These are phyloP conservation scores for Gracilariopsis chorda DNA, from an alignment of 23 red algal genomes.

Conservation along the genomic window DNA sequence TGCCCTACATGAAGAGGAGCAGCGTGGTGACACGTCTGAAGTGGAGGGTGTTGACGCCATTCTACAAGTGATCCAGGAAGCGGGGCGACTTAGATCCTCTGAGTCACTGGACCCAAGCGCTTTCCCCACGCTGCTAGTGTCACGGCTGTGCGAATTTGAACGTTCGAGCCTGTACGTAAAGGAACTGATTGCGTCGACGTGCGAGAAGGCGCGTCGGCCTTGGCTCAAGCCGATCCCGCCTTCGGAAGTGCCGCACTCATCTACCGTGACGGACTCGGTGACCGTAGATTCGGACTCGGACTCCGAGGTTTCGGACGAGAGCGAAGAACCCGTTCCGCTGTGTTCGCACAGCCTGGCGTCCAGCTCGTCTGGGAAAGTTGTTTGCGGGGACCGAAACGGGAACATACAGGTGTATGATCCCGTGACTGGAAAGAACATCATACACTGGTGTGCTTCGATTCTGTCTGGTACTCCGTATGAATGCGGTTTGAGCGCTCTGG, in stretches of 20 bases:
- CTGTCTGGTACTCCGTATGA: neutral
- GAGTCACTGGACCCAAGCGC: neutral
- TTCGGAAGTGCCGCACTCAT: neutral
- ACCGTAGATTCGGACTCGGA: neutral
- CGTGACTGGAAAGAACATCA: constrained; percentile 17
- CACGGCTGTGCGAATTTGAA: neutral
- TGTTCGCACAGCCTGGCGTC: constrained; percentile 12
- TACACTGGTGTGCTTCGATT: constrained; percentile 3
- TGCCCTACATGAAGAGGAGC: constrained; percentile 15
- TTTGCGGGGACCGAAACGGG: constrained; percentile 24
- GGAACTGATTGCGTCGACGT: constrained; percentile 21
- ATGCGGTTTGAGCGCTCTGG: constrained; percentile 27
- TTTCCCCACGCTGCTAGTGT: constrained; percentile 32
- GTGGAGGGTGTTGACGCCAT: constrained; percentile 5
- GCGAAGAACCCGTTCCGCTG: neutral
- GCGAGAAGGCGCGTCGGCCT: constrained; percentile 46
- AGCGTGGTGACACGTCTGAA: neutral
- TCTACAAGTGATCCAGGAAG: constrained; percentile 15
- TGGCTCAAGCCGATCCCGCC: constrained; percentile 27
- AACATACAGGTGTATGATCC: constrained; percentile 41
- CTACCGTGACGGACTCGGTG: neutral
- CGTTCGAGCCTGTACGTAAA: neutral
- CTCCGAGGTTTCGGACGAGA: neutral
- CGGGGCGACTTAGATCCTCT: neutral
- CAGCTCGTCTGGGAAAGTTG: constrained; percentile 34